Evolutionary conservation across 371 early-diverging fungal genomes (phyloP).

Genomic region (Thermomucor indicae-seudaticae): DNA sequence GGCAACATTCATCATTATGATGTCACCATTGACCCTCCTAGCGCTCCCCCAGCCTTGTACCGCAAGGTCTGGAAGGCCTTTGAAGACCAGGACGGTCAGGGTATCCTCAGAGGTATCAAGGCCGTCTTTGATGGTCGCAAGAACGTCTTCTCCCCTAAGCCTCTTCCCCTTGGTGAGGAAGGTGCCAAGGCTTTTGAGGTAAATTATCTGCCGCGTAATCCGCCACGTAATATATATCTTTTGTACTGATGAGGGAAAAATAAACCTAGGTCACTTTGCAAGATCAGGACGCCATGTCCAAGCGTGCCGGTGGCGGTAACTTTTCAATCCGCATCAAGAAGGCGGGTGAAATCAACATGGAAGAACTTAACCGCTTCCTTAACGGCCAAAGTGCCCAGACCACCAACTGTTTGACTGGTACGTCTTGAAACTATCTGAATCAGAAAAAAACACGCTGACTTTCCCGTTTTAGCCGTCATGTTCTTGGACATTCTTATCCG

Average conservation of each 20-base stretch:
- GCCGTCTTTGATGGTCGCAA: constrained; percentile 53
- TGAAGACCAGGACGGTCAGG: constrained; percentile 24
- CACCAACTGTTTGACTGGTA: constrained; percentile 43
- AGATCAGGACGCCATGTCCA: constrained; percentile 20
- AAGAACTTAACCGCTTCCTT: constrained; percentile 49
- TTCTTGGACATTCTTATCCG: constrained; percentile 81
- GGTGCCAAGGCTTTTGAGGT: constrained; percentile 37
- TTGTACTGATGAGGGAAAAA: too few relatives aligned
- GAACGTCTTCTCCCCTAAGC: constrained; percentile 40
- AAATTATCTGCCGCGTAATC: too few relatives aligned
- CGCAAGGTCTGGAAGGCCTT: constrained; percentile 46
- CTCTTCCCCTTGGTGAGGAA: constrained; percentile 29
- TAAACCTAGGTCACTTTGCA: constrained; percentile 42
- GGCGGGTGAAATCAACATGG: constrained; percentile 54
- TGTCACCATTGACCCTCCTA: constrained; percentile 26
- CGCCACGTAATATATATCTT: too few relatives aligned
- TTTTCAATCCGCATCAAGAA: constrained; percentile 55
- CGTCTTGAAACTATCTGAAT: neutral
- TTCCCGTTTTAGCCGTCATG: constrained; percentile 53
- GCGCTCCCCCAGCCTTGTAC: constrained; percentile 40
- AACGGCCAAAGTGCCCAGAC: constrained; percentile 32
- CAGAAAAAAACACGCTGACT: neutral
- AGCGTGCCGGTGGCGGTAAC: constrained; percentile 17
- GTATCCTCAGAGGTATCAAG: constrained; percentile 22
- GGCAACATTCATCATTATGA: constrained; percentile 42